Evolutionary conservation across 2,329 filamentous ascomycete genomes (phyloP), one percentile per base, ranked within the genome.

Genomic region (Daldinia eschscholtzii): DNA sequence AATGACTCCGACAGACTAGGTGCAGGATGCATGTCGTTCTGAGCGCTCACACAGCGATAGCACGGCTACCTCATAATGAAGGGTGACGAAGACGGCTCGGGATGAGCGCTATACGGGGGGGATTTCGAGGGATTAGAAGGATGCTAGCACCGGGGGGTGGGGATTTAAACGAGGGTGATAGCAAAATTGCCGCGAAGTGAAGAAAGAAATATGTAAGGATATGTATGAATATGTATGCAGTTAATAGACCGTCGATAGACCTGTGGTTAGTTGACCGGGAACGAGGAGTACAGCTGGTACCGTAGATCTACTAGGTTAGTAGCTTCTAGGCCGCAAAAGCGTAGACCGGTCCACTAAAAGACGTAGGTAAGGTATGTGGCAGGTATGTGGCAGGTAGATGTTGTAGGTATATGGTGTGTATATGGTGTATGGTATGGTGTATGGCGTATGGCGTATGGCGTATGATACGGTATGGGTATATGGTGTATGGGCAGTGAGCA

Each of bases 1-100:
- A 78, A 79, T 67, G 77, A 76, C 73, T 79, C 77, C 74, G 73
- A 74, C 72, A 79, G 73, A 71, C 74, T 78, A 57, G 77, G 77
- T 74, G 77, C 76, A 65, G 77, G 77, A 78, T 79, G 77, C 77
- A 79, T 79, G 72, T 76, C 76, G 74, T 74, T 71, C 46, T 42
- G 63, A 74, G 70, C 72, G 72, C 71, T 76, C 73, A 67, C 72
- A 73, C 64, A 61, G 65, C 65, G 67, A 61, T 70, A 71, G 61
- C 65, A 74, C 72, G 59, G 71, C 74, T 76, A 76, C 76, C 75
- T 77, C 75, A 77, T 77, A 76, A 75, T 76, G 75, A 73, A 75
- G 48, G 66, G 70, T 50, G 68, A 73, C 64, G 69, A 72, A 71
- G 72, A 73, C 56, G 65, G 65, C 67, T 72, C 62, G 59, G 64